phyloP scores from a whole-genome alignment of 306 rosid species.

The Prunus mongolica region DNA sequence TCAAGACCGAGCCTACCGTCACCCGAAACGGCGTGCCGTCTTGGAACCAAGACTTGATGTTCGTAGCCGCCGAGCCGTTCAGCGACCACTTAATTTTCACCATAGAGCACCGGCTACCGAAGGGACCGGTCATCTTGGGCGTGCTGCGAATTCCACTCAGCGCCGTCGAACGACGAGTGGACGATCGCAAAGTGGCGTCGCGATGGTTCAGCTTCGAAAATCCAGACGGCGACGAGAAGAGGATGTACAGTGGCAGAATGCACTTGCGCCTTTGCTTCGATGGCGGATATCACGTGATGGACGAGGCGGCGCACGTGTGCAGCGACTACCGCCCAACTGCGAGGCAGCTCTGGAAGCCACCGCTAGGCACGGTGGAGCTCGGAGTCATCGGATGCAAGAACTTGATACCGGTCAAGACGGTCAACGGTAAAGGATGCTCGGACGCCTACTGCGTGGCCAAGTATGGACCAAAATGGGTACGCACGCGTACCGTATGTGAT shows the following conservation, averaged over 20 bases:
- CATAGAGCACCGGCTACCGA: constrained; percentile 51
- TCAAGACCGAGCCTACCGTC: constrained; percentile 33
- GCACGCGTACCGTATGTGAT: constrained; percentile 63
- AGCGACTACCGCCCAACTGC: constrained; percentile 94
- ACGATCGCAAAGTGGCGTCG: constrained; percentile 62
- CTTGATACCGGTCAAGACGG: constrained; percentile 65
- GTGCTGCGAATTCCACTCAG: constrained; percentile 41
- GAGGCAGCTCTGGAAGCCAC: constrained; percentile 80
- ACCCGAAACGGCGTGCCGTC: constrained; percentile 39
- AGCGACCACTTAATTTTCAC: constrained; percentile 41
- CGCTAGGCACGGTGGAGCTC: constrained; percentile 66
- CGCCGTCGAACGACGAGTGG: constrained; percentile 66
- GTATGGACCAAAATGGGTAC: constrained; percentile 83
- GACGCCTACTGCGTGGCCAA: constrained; percentile 85
- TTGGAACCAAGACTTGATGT: constrained; percentile 77
- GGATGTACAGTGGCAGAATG: constrained; percentile 48
- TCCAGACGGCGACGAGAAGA: constrained; percentile 27
- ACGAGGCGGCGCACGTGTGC: constrained; percentile 70
- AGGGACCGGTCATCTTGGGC: constrained; percentile 34
- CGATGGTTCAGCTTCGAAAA: constrained; percentile 63
- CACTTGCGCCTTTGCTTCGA: constrained; percentile 73
- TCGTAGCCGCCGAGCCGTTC: constrained; percentile 75
- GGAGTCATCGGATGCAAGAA: constrained; percentile 71
- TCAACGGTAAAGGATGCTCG: constrained; percentile 49
- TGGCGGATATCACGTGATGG: constrained; percentile 96